A percentile compares a stretch with the other conserved stretches of the same genome.
phyloP scores from a whole-genome alignment of 2,329 filamentous ascomycete species.

The Pestalotiopsis sp. region DNA sequence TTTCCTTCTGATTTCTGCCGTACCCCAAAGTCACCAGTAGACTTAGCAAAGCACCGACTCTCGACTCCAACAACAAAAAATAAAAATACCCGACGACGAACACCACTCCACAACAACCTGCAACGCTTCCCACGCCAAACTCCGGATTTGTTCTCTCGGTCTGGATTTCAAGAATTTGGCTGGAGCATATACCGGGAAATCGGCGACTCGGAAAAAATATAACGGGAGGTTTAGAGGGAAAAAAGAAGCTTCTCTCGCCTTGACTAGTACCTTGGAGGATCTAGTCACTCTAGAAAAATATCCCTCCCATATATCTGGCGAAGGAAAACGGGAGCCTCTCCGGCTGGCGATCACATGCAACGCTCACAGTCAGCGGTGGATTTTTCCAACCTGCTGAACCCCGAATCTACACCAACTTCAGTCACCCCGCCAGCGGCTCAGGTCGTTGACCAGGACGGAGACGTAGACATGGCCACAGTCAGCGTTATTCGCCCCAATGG shows the following conservation, averaged over 20 bases:
- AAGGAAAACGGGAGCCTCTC: slow-evolving; percentile 29
- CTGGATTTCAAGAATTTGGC: background rate
- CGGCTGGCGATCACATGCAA: slow-evolving; percentile 69
- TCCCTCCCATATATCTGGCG: slow-evolving; percentile 15
- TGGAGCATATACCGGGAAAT: no score
- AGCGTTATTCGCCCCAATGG: slow-evolving; percentile 65
- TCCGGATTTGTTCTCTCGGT: background rate
- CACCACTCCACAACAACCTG: background rate
- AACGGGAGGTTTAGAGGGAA: background rate
- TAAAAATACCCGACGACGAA: background rate
- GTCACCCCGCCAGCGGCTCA: slow-evolving; percentile 30
- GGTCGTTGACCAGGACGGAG: slow-evolving; percentile 33
- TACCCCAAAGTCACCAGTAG: slow-evolving; percentile 23
- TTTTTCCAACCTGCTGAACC: slow-evolving; percentile 77
- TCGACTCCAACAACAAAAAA: background rate
- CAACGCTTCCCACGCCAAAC: background rate
- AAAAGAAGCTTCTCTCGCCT: background rate
- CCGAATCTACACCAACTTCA: slow-evolving; percentile 45
- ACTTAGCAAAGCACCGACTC: background rate
- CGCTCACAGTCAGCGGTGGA: slow-evolving; percentile 73
- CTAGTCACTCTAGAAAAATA: slow-evolving; percentile 10
- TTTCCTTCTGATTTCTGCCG: slow-evolving; percentile 32
- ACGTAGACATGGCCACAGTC: slow-evolving; percentile 57
- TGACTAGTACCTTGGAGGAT: background rate
- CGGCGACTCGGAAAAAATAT: background rate